These are phyloP conservation scores for Trichosanthes cucumerina DNA, from an alignment of 306 rosid genomes.

Conservation along the genomic window DNA sequence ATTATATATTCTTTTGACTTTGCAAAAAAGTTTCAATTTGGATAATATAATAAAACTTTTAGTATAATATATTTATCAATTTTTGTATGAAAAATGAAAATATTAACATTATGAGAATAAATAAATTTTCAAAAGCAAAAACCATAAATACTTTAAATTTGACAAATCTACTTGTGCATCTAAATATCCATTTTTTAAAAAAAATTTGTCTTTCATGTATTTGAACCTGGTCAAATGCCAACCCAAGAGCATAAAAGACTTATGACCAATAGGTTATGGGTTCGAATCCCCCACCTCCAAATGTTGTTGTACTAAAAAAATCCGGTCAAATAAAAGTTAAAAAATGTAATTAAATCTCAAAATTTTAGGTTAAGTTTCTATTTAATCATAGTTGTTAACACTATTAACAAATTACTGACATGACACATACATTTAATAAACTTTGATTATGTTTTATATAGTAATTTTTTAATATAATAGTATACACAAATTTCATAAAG, in stretches of 20 bases:
- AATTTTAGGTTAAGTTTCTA: background rate
- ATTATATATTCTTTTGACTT: constrained; percentile 1
- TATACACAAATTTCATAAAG: too few species aligned
- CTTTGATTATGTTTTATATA: background rate
- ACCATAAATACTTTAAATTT: too few species aligned
- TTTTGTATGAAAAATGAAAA: background rate
- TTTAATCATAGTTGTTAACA: background rate
- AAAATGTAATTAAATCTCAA: background rate
- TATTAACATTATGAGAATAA: background rate
- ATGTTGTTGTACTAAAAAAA: too few species aligned
- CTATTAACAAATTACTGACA: too few species aligned
- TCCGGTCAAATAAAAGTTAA: too few species aligned
- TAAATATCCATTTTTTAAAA: background rate
- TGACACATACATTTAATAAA: background rate
- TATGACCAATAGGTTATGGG: too few species aligned
- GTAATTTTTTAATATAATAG: too few species aligned
- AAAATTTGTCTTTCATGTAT: background rate
- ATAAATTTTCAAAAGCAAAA: background rate
- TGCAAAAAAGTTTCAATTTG: background rate
- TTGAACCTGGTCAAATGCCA: background rate
- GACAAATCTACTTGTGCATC: background rate
- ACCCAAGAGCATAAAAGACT: too few species aligned
- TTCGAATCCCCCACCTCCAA: too few species aligned
- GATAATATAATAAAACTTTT: background rate
- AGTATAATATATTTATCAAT: background rate